A percentile compares a stretch with the other conserved stretches of the same genome.
phyloP scores from a whole-genome alignment of 2,329 filamentous ascomycete species.

The Pseudophaeomoniella oleicola region DNA sequence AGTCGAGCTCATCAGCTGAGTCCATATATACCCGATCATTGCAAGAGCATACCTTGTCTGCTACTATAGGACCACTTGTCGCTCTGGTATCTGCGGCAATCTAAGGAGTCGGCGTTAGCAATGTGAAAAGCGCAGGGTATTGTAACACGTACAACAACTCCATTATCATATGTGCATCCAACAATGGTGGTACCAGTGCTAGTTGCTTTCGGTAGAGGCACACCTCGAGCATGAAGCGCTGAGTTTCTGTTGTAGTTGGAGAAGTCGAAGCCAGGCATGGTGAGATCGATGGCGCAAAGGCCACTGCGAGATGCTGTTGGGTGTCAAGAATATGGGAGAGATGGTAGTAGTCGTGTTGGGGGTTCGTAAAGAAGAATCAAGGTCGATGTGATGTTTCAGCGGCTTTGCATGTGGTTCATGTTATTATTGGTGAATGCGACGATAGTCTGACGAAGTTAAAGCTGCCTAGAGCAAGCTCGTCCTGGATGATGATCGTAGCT shows the following conservation, averaged over 20 bases:
- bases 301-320: slow-evolving; percentile 2
- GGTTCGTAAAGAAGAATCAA: no score
- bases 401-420: no score
- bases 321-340: neutral
- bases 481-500: slow-evolving; percentile 1
- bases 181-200: slow-evolving; percentile 99
- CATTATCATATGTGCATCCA: slow-evolving; percentile 88
- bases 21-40: no score
- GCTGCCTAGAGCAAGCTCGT: slow-evolving; percentile 2
- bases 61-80: slow-evolving; percentile 92
- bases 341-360: no score
- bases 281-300: slow-evolving; percentile 18
- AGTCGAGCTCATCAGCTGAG: no score
- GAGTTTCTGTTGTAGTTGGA: slow-evolving; percentile 99
- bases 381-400: no score
- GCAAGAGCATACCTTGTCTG: slow-evolving; percentile 60
- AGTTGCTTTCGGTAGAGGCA: slow-evolving; percentile 91
- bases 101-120: slow-evolving; percentile 27
- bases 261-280: slow-evolving; percentile 97
- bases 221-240: slow-evolving; percentile 82
- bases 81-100: slow-evolving; percentile 97
- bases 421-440: no score
- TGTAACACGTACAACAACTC: slow-evolving; percentile 61
- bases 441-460: slow-evolving; percentile 2
- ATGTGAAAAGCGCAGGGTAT: slow-evolving; percentile 6